phyloP scores from a whole-genome alignment of 331 rosid genomes.

The Cydonia oblonga region DNA sequence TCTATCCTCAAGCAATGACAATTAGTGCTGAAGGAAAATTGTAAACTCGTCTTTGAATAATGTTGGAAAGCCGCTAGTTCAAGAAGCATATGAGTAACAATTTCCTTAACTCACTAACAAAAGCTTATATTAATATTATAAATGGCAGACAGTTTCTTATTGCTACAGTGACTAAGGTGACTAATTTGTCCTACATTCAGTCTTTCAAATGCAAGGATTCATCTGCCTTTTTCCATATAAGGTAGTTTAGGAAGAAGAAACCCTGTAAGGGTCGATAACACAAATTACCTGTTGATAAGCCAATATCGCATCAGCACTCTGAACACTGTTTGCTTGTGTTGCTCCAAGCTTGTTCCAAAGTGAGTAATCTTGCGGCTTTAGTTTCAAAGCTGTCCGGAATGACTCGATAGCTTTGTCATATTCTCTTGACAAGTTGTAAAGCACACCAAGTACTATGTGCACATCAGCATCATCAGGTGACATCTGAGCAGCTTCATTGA shows the following conservation, averaged over 20 bases:
- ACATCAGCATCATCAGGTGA: conserved; percentile 92
- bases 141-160: neutral
- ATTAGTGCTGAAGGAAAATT: neutral
- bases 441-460: conserved; percentile 91
- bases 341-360: conserved; percentile 99
- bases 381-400: conserved; percentile 77
- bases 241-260: neutral
- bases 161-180: neutral
- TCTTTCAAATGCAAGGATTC: neutral
- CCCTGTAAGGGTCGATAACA: neutral
- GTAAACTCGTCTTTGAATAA: neutral
- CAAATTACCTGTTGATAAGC: conserved; percentile 87
- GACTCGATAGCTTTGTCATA: conserved; percentile 83
- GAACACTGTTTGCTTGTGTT: conserved; percentile 96
- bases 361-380: conserved; percentile 92
- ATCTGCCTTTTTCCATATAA: neutral
- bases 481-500: conserved; percentile 85
- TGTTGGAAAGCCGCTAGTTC: neutral
- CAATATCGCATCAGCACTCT: conserved; percentile 93
- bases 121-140: neutral
- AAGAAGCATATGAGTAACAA: neutral
- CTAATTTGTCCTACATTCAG: neutral
- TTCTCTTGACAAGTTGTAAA: conserved; percentile 84
- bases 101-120: neutral
- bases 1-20: neutral